A percentile compares a stretch with the other conserved stretches of the same genome.
phyloP scores from a whole-genome alignment of 768 basidiomycete species.

The Termitomyces sp. region DNA sequence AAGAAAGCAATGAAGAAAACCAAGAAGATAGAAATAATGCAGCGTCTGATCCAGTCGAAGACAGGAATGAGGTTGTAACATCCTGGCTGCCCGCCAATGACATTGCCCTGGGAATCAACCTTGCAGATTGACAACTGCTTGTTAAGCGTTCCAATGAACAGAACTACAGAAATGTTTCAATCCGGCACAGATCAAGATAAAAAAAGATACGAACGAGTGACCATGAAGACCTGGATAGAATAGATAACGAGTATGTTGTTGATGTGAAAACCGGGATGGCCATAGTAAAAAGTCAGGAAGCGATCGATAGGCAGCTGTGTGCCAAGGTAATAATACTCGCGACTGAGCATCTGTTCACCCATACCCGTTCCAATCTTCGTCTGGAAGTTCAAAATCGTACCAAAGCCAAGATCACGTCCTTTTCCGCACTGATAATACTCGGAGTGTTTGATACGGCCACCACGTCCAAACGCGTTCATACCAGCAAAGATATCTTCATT shows the following conservation, averaged over 20 bases:
- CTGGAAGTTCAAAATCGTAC: constrained; percentile 99
- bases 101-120: constrained; percentile 76
- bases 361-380: constrained; percentile 99
- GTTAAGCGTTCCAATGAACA: constrained; percentile 96
- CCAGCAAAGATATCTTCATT: constrained; percentile 99
- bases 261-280: constrained; percentile 98
- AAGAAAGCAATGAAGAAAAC: constrained; percentile 98
- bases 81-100: constrained; percentile 80
- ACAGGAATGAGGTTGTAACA: constrained; percentile 97
- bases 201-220: constrained; percentile 63
- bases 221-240: constrained; percentile 97
- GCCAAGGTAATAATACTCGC: constrained; percentile 98
- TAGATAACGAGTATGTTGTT: constrained; percentile 99
- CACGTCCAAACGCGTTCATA: constrained; percentile 98
- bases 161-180: constrained; percentile 17
- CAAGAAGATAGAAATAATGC: constrained; percentile 96
- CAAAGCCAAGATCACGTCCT: constrained; percentile 98
- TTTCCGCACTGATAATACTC: constrained; percentile 99
- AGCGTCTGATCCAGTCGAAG: constrained; percentile 97
- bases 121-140: constrained; percentile 87
- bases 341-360: constrained; percentile 99
- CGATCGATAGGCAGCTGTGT: constrained; percentile 98
- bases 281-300: constrained; percentile 99
- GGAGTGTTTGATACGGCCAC: constrained; percentile 98
- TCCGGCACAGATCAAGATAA: neutral